These are phyloP conservation scores for Acer saccharum DNA, from an alignment of 345 rosid species.

Conservation along the genomic window DNA sequence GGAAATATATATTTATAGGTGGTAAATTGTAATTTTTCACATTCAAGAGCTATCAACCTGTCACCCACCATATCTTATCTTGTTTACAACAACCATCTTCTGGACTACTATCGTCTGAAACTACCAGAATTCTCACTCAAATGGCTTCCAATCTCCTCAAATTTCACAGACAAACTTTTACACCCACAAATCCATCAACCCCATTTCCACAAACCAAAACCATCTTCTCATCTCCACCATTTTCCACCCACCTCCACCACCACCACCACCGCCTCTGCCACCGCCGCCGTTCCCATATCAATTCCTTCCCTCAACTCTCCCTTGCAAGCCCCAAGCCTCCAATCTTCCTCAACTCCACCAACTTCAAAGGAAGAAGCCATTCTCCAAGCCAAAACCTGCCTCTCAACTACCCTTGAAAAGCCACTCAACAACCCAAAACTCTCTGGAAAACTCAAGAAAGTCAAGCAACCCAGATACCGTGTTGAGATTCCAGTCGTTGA, in stretches of 20 bases:
- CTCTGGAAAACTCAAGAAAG: constrained; percentile 65
- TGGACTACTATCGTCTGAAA: not conserved
- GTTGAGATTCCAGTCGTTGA: constrained; percentile 75
- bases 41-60: too few species aligned
- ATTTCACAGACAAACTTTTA: constrained; percentile 31
- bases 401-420: constrained; percentile 63
- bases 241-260: constrained; percentile 13
- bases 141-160: constrained; percentile 48
- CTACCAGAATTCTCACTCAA: not conserved
- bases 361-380: constrained; percentile 72
- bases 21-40: constrained; percentile 5
- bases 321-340: constrained; percentile 33
- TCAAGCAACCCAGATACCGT: constrained; percentile 73
- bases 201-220: constrained; percentile 15
- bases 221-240: constrained; percentile 8
- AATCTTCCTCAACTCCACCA: constrained; percentile 60
- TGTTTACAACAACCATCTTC: not conserved
- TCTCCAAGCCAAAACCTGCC: constrained; percentile 76
- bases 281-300: constrained; percentile 7
- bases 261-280: not conserved
- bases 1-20: not conserved
- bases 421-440: constrained; percentile 81
- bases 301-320: constrained; percentile 14
- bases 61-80: not conserved
- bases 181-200: constrained; percentile 12